Evolutionary conservation across 164 flowering plant genomes (phyloP), one percentile per base, ranked within the genome.

Genomic region (Paratinospora sagittata): DNA sequence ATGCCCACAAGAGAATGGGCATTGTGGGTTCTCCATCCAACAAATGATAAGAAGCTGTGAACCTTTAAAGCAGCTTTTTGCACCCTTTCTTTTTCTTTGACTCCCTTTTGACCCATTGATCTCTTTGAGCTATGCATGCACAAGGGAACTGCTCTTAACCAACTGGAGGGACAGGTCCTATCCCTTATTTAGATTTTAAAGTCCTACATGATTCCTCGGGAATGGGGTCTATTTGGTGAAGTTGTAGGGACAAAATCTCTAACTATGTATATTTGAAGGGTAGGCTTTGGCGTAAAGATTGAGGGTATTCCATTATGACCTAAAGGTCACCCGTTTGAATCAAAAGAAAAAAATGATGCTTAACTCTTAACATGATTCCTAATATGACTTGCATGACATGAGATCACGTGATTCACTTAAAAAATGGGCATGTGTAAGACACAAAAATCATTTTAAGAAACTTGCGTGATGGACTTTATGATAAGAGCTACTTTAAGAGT

Each of bases 81-180:
- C 27, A 33, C 21, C 34, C 66, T 3, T 34, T 27, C 41, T 69
- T 74, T 63, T 66, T 58, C 63, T 78, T 83, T 78, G 86, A 83
- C 85, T 36, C 70, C 66, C 78, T 78, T 83, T 81, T 84, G 82
- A 79, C 83, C 83, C 23, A 11, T 63, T 72, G 9, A 69, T 70
- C 63, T 70, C 64, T 60, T 45, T 65, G 70, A 19, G 74, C 71
- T 71, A 75, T 83, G 78, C 82, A 81, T 82, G 84, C 70, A 84
- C 81, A 69, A 77, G 73, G 73, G 70, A 45, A 39, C 26, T 69
- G 78, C 73, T 75, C 75, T 71, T 34, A 58, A 27, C 16, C 6
- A 64, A 61, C 26, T 72, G 33, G 47, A 62, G 64, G 73, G 78
- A 70, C 72, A 57, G 76, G 76, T 73, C 78, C 65, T 67, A 62